Percentiles rank a stretch among this genome's conserved stretches.
phyloP scores from a whole-genome alignment of 495 filamentous ascomycete genomes.

The Talaromyces borbonicus region DNA sequence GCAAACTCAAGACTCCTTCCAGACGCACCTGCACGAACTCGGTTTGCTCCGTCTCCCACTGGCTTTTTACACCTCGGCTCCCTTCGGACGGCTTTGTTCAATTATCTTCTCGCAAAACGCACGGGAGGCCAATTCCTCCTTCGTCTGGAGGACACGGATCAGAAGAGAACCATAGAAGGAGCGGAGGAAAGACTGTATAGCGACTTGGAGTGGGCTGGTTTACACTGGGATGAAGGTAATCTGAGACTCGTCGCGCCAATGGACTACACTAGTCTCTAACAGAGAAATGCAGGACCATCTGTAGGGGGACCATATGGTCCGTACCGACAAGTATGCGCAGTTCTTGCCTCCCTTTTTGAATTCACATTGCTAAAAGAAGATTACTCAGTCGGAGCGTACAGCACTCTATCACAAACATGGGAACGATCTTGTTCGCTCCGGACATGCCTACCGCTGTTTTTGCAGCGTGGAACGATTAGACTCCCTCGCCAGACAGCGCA shows the following conservation, averaged over 20 bases:
- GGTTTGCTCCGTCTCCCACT: slow-evolving; percentile 93
- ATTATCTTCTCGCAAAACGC: slow-evolving; percentile 76
- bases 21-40: slow-evolving; percentile 70
- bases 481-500: slow-evolving; percentile 48
- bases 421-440: slow-evolving; percentile 54
- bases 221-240: slow-evolving; percentile 88
- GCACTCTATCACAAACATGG: slow-evolving; percentile 64
- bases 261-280: neutral
- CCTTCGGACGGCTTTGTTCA: slow-evolving; percentile 83
- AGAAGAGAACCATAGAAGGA: slow-evolving; percentile 69
- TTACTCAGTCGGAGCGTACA: slow-evolving; percentile 69
- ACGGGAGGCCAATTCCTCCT: slow-evolving; percentile 91
- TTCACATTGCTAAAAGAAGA: neutral
- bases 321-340: slow-evolving; percentile 62
- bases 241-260: neutral
- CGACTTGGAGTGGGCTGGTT: slow-evolving; percentile 79
- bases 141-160: slow-evolving; percentile 91
- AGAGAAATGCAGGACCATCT: slow-evolving; percentile 51
- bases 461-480: slow-evolving; percentile 66
- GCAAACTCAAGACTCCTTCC: slow-evolving; percentile 31
- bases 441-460: slow-evolving; percentile 87
- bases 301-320: slow-evolving; percentile 72
- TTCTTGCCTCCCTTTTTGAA: neutral
- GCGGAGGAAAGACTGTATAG: slow-evolving; percentile 67
- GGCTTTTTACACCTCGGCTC: slow-evolving; percentile 89